Conservation (phyloP, 2,329 filamentous ascomycete species). For the Fusarium virguliforme region DNA sequence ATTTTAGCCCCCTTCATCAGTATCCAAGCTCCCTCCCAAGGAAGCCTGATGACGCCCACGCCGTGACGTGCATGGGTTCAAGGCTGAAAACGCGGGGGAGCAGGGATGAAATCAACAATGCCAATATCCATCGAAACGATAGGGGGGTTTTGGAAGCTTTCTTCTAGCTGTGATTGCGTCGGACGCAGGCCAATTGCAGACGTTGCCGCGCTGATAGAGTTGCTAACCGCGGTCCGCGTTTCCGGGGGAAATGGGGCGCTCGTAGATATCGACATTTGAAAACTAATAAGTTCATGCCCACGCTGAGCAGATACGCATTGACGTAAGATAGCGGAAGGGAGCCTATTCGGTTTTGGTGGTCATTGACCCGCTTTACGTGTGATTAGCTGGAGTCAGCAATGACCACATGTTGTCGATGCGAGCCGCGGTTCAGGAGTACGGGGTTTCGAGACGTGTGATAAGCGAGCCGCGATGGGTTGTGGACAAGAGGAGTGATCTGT, state of each 20-base stretch:
- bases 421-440: slow-evolving; percentile 6
- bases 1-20: background rate
- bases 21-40: slow-evolving; percentile 12
- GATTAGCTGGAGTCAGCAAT: background rate
- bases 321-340: slow-evolving; percentile 17
- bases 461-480: background rate
- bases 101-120: slow-evolving; percentile 7
- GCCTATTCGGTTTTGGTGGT: slow-evolving; percentile 2
- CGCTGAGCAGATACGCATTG: slow-evolving; percentile 21
- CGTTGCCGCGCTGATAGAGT: slow-evolving; percentile 31
- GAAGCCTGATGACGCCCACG: slow-evolving; percentile 6
- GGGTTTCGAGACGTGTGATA: slow-evolving; percentile 2
- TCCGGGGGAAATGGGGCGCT: background rate
- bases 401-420: slow-evolving; percentile 6
- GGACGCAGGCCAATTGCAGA: slow-evolving; percentile 11
- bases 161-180: background rate
- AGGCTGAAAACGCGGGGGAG: slow-evolving; percentile 28
- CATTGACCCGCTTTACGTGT: slow-evolving; percentile 16
- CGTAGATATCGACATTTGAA: slow-evolving; percentile 8
- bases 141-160: background rate
- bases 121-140: slow-evolving; percentile 11
- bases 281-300: background rate
- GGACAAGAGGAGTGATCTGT: too few species aligned
- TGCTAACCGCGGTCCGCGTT: slow-evolving; percentile 28
- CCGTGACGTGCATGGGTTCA: slow-evolving; percentile 17